Conservation (phyloP, 169 alveolate genomes). For the Pseudocohnilembus persalinus region DNA sequence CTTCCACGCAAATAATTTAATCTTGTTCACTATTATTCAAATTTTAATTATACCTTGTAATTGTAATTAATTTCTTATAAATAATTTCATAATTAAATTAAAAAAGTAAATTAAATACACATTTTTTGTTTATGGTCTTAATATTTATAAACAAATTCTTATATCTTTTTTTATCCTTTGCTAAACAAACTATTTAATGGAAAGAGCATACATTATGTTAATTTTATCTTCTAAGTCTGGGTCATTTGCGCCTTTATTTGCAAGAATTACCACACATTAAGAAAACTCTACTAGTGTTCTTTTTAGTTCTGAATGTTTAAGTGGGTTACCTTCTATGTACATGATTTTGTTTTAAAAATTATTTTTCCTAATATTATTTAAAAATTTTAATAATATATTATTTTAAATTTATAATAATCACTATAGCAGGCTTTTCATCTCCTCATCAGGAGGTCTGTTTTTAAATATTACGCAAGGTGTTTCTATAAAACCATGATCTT, state of each 20-base stretch:
- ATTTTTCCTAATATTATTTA: background rate
- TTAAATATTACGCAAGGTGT: conserved; percentile 67
- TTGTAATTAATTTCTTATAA: conserved; percentile 25
- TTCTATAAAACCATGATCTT: conserved; percentile 76
- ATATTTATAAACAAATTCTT: conserved; percentile 25
- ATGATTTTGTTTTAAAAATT: conserved; percentile 58
- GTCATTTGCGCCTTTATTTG: conserved; percentile 71
- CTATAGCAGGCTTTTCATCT: conserved; percentile 55
- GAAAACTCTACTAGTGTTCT: conserved; percentile 70
- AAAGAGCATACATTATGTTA: conserved; percentile 74
- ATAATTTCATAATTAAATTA: conserved; percentile 21
- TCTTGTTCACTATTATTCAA: conserved; percentile 21
- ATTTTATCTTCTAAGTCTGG: conserved; percentile 75
- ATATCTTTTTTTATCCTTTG: conserved; percentile 20
- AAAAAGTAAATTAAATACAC: conserved; percentile 27
- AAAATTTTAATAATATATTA: too few species aligned
- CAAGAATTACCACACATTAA: conserved; percentile 72
- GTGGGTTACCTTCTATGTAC: conserved; percentile 80
- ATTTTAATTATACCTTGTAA: conserved; percentile 15
- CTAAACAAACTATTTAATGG: conserved; percentile 72
- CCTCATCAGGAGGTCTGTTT: conserved; percentile 69
- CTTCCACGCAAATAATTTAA: conserved; percentile 82
- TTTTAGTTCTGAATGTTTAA: conserved; percentile 64
- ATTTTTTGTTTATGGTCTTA: conserved; percentile 35
- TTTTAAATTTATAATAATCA: too few species aligned